Conservation (phyloP, 352 stramenopile genomes). For the Phytophthora sp. region DNA sequence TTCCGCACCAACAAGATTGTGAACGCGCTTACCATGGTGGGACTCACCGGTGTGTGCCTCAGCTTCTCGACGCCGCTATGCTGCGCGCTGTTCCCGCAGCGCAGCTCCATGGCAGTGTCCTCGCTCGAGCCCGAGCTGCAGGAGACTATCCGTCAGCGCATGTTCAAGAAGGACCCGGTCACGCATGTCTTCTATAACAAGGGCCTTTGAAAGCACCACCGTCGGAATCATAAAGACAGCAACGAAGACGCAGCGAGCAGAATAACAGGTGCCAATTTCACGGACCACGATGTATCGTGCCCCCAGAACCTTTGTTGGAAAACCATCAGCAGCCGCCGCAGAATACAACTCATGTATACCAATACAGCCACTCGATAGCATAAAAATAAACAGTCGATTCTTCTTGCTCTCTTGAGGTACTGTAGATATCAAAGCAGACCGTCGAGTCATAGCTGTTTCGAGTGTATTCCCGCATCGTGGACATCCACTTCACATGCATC, state of each 20-base stretch:
- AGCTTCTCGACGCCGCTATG: constrained; percentile 80
- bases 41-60: constrained; percentile 73
- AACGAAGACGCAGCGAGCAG: constrained; percentile 1
- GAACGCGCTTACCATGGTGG: constrained; percentile 70
- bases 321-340: constrained; percentile 17
- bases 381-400: no score
- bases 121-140: constrained; percentile 76
- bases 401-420: no score
- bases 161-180: constrained; percentile 50
- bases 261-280: constrained; percentile 1
- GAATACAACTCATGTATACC: constrained; percentile 34
- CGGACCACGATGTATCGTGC: constrained; percentile 3
- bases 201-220: constrained; percentile 47
- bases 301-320: constrained; percentile 23
- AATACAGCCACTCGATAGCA: constrained; percentile 35
- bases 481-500: constrained; percentile 8
- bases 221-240: constrained; percentile 25
- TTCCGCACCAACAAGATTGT: constrained; percentile 74
- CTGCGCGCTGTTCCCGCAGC: constrained; percentile 87
- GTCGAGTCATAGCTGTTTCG: background rate
- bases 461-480: constrained; percentile 4
- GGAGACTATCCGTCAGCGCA: constrained; percentile 48
- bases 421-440: background rate
- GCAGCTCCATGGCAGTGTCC: constrained; percentile 61
- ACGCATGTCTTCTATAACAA: constrained; percentile 85